Conservation (phyloP, 805 yeast species). For the Metschnikowia cubensis region DNA sequence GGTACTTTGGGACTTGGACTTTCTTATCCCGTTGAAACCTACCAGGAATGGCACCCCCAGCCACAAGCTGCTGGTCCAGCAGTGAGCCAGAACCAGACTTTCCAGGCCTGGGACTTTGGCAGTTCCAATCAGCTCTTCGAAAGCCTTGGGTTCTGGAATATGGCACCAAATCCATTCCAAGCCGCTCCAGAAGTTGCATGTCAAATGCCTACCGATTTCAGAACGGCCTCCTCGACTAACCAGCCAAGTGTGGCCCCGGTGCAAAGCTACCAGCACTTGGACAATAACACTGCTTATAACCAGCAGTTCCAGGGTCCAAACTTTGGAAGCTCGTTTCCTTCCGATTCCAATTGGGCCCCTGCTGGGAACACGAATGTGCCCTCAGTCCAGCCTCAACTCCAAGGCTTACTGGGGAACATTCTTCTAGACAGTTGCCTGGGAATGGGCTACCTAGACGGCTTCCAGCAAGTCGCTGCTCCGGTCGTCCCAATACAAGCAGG, state of each 20-base stretch:
- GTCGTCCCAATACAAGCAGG: background rate
- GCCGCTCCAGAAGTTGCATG: too few relatives aligned
- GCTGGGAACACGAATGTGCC: background rate
- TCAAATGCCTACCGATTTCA: too few relatives aligned
- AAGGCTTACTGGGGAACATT: background rate
- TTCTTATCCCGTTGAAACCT: background rate
- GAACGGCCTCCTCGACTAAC: too few relatives aligned
- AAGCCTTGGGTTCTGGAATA: too few relatives aligned
- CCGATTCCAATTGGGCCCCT: background rate
- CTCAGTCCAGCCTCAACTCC: background rate
- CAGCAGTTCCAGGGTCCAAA: background rate
- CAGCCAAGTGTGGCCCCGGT: too few relatives aligned
- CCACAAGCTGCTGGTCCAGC: too few relatives aligned
- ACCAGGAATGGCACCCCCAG: too few relatives aligned
- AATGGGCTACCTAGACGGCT: background rate
- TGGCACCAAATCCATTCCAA: too few relatives aligned
- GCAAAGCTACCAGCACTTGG: background rate
- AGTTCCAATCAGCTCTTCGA: too few relatives aligned
- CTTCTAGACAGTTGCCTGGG: background rate
- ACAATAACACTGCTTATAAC: background rate
- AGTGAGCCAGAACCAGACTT: too few relatives aligned
- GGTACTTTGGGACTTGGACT: background rate
- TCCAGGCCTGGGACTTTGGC: too few relatives aligned
- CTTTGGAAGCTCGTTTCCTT: background rate
- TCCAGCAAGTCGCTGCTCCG: background rate